phyloP scores from a whole-genome alignment of 75 land plant species.

The Chamaecyparis obtusa region DNA sequence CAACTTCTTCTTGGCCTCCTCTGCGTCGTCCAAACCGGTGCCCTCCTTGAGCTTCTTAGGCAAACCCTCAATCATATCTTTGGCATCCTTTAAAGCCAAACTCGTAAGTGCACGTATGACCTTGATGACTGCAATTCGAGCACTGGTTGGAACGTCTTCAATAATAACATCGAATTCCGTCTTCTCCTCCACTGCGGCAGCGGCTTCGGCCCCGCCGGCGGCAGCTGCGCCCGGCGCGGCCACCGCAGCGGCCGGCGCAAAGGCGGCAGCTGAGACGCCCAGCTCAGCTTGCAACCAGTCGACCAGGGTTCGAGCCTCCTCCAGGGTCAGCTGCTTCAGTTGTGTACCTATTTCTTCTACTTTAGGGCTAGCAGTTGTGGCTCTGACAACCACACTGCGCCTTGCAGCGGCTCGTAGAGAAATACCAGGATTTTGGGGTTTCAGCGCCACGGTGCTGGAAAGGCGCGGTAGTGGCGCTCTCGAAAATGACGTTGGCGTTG shows the following conservation, averaged over 20 bases:
- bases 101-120: constrained; percentile 73
- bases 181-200: constrained; percentile 69
- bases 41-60: constrained; percentile 92
- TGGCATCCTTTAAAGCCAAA: constrained; percentile 89
- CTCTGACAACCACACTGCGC: constrained; percentile 12
- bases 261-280: constrained; percentile 73
- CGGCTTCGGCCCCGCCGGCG: constrained; percentile 38
- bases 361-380: constrained; percentile 33
- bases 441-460: constrained; percentile 13
- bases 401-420: constrained; percentile 3
- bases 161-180: constrained; percentile 86
- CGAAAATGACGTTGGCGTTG: constrained; percentile 7
- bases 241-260: constrained; percentile 46
- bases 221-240: constrained; percentile 23
- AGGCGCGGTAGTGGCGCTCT: neutral
- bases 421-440: constrained; percentile 15
- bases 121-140: constrained; percentile 81
- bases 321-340: constrained; percentile 55
- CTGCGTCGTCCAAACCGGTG: constrained; percentile 79
- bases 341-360: constrained; percentile 46
- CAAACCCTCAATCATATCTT: constrained; percentile 86
- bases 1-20: constrained; percentile 84
- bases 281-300: constrained; percentile 67
- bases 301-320: constrained; percentile 55
- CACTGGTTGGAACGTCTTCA: constrained; percentile 74